Evolutionary conservation across 1,139 yeast genomes (phyloP), one percentile per base, ranked within the genome.

Genomic region (Kluyveromyces sp.): DNA sequence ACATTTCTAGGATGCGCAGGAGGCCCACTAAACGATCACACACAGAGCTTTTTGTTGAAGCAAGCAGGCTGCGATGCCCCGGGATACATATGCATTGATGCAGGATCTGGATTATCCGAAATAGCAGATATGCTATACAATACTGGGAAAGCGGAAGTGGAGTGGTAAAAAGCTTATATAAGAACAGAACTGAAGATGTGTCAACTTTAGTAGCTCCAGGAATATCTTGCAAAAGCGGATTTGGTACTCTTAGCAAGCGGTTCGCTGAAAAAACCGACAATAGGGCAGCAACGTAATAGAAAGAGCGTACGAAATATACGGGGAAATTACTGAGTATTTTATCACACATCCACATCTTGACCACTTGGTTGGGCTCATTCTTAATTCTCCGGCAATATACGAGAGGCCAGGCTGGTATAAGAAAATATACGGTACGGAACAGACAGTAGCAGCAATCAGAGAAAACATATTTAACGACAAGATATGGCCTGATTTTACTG

Each of bases 331-430:
- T 7, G 69, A 73, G 32, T 78, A 77, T 50, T 72, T 85, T 44
- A 73, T 89, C 35, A 79, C 96, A 1, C 97, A 89, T 65, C 79
- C 94, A 0, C 97, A 89, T 64, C 62, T 88, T 46, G 97, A 89
- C 63, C 97, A 89, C 61, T 72, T 87, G 25, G 65, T 76, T 4
- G 87, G 84, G 1, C 61, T 88, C 45, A 78, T 83, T 2, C 66
- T 88, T 45, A 88, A 88, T 59, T 78, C 90, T 4, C 87, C 95
- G 0, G 73, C 77, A 6, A 77, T 79, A 48, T 64, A 63, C 25
- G 58, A 57, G 7, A 50, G 53, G 4, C 56, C 34, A 3, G 33
- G 32, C 25, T 34, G 43, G 3, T 35, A 32, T 15, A 30, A 40
- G 27, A 10, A 35, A 5, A 25, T 29, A 34, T 3, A 43, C 71